phyloP scores from a whole-genome alignment of 1,139 yeast genomes.

The Candida freyschussii region DNA sequence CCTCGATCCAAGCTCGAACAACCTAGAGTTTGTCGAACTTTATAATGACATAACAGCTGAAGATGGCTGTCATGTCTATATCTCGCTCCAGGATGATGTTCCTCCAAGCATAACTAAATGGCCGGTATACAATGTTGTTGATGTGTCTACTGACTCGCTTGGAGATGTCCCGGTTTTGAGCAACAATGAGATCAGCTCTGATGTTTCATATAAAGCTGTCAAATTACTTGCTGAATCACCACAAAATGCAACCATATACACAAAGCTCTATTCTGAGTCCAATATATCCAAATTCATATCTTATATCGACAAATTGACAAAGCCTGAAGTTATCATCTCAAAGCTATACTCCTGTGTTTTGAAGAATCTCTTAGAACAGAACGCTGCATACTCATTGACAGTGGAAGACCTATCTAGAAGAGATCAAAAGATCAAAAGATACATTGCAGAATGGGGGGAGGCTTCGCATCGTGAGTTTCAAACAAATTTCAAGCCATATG shows the following conservation, averaged over 20 bases:
- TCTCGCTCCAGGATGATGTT: constrained; percentile 16
- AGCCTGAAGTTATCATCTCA: constrained; percentile 9
- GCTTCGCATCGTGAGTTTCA: constrained; percentile 28
- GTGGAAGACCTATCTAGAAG: constrained; percentile 14
- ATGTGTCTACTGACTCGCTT: constrained; percentile 7
- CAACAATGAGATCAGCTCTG: constrained; percentile 25
- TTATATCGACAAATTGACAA: constrained; percentile 7
- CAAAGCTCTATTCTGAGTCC: constrained; percentile 17
- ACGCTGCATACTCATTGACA: constrained; percentile 18
- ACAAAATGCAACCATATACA: constrained; percentile 24
- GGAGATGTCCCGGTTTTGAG: constrained; percentile 12
- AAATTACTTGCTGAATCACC: constrained; percentile 25
- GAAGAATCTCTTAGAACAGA: constrained; percentile 20
- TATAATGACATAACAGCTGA: constrained; percentile 5
- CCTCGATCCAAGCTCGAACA: constrained; percentile 12
- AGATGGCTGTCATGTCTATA: constrained; percentile 29
- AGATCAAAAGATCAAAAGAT: constrained; percentile 17
- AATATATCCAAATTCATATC: constrained; percentile 12
- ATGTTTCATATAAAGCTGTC: constrained; percentile 20
- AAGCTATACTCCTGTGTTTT: constrained; percentile 20
- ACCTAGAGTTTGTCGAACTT: constrained; percentile 26
- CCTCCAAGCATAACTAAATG: constrained; percentile 17
- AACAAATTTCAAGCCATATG: constrained; percentile 26
- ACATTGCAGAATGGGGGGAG: constrained; percentile 27
- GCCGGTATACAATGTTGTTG: constrained; percentile 26